Base-by-base conservation (phyloP, 2,329 filamentous ascomycete species). In the Trichophyton schoenleinii region DNA sequence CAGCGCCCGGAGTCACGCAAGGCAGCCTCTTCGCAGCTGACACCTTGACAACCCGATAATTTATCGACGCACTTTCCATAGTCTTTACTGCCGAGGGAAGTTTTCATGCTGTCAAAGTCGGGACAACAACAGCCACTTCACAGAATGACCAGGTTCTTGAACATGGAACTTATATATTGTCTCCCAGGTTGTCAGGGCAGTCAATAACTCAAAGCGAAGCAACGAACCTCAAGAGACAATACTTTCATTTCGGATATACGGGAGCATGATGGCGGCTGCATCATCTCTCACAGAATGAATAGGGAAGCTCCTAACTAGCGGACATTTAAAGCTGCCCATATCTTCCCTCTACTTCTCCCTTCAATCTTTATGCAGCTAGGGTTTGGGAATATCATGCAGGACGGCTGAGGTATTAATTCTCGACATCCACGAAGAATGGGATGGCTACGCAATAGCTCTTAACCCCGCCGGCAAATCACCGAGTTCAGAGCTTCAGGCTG, bases 401-500 rank as follows among this genome's bases (percentile, higher is more conserved):
- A 60, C 9, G 63, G 60, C 18, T 59, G 20, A 1, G 69, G 58
- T 25, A 49, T 70, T 11, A 66, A 70, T 57, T 69, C 67, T 20
- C 48, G 48, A 62, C 46, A 57, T 69, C 8, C 70, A 70, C 57
- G 1, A 38, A 11, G 53, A 66, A 2, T 71, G 67, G 57, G 67
- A 70, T 31, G 22, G 18, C 5, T 71, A 67, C 61, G 15, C 46
- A 20, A 41, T 71, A 25, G 66, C 65, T 6, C 65, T 71, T 3
- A 68, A 71, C 44, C 68, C 65, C 11, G 61, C 68, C 41, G 59
- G 61, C 25, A 42, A 42, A 49, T 25, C 67, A 71, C 58, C 68
- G 70, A 52, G 64, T 69, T 46, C 60, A 67, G 31, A 64, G 44
- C 44, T 71, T 72, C 57, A 1, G 41, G 11, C 5, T 49, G 15